These are phyloP conservation scores for Lupinus albus DNA, from an alignment of 306 rosid species.

Conservation along the genomic window DNA sequence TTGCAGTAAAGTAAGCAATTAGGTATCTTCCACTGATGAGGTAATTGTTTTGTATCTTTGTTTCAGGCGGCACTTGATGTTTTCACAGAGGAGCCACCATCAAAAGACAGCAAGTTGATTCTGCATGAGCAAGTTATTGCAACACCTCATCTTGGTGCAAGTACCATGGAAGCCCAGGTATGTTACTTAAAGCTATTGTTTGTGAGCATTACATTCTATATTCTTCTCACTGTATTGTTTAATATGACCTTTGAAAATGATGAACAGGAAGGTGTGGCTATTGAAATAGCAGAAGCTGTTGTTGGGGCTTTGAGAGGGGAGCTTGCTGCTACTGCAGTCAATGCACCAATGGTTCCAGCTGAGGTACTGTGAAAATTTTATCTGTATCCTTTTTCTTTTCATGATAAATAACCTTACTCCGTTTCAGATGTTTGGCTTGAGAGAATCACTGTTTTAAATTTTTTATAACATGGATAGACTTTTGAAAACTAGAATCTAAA, in stretches of 20 bases:
- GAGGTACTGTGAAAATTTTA: constrained; percentile 61
- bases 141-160: constrained; percentile 98
- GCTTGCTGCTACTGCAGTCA: constrained; percentile 98
- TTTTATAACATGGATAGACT: background rate
- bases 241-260: constrained; percentile 32
- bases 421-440: background rate
- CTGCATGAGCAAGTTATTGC: constrained; percentile 85
- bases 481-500: constrained; percentile 6
- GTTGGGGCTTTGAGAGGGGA: constrained; percentile 93
- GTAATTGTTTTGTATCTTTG: constrained; percentile 15
- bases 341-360: constrained; percentile 98
- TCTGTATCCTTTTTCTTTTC: background rate
- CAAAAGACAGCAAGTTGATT: constrained; percentile 72
- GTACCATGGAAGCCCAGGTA: constrained; percentile 97
- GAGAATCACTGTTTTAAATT: constrained; percentile 4
- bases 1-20: background rate
- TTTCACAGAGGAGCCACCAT: constrained; percentile 85
- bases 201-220: background rate
- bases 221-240: background rate
- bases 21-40: background rate
- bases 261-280: constrained; percentile 95
- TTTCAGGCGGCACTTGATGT: constrained; percentile 96
- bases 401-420: background rate
- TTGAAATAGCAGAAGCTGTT: constrained; percentile 98
- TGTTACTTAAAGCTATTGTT: constrained; percentile 30